Conservation (phyloP, 441 rosid genomes). For the Biscutella laevigata region DNA sequence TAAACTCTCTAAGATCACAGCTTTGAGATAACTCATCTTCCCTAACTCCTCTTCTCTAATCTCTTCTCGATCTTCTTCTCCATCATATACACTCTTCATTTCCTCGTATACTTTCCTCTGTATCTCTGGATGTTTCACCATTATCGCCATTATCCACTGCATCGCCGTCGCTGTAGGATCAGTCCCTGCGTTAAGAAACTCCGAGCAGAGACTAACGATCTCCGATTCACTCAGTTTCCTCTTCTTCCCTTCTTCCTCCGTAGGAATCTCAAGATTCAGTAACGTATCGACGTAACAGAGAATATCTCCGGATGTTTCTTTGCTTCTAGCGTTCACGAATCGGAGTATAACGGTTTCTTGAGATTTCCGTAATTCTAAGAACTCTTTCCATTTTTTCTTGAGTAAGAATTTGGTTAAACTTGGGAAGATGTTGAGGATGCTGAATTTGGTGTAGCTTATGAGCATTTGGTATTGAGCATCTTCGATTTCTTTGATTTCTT, state of each 20-base stretch:
- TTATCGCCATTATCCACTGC: slow-evolving; percentile 33
- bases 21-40: slow-evolving; percentile 26
- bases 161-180: slow-evolving; percentile 32
- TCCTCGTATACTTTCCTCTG: slow-evolving; percentile 25
- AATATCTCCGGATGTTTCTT: slow-evolving; percentile 13
- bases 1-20: slow-evolving; percentile 30
- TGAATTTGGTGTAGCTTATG: slow-evolving; percentile 20
- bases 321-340: slow-evolving; percentile 18
- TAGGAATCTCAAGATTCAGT: slow-evolving; percentile 18
- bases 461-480: slow-evolving; percentile 28
- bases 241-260: slow-evolving; percentile 20
- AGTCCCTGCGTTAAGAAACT: slow-evolving; percentile 31
- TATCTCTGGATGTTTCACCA: slow-evolving; percentile 29
- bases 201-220: slow-evolving; percentile 26
- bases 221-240: slow-evolving; percentile 27
- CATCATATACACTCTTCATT: slow-evolving; percentile 11
- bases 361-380: slow-evolving; percentile 14
- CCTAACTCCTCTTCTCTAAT: slow-evolving; percentile 31
- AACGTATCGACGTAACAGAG: slow-evolving; percentile 27
- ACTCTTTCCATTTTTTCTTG: slow-evolving; percentile 19
- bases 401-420: slow-evolving; percentile 25
- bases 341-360: slow-evolving; percentile 21
- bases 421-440: slow-evolving; percentile 32
- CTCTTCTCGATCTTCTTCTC: slow-evolving; percentile 10
- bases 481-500: slow-evolving; percentile 29